Base-by-base conservation (phyloP, 2,329 filamentous ascomycete genomes). In the Hymenoscyphus linearis region DNA sequence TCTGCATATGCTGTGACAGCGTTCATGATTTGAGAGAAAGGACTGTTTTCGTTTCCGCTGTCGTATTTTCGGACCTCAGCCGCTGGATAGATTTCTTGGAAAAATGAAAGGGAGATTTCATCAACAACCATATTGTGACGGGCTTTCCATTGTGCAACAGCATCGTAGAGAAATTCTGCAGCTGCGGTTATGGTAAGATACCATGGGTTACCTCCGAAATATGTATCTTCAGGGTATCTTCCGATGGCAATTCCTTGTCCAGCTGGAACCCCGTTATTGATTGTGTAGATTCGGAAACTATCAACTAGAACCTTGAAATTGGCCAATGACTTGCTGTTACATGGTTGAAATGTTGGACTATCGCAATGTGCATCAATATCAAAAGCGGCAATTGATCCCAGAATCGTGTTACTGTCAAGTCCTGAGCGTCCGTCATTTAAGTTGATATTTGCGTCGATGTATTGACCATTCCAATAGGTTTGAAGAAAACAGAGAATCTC, bases 121-220 rank as follows among this genome's bases (percentile, higher is more conserved):
- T 85, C 87, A 52, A 93, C 82, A 1, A 79, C 80, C 66, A 95
- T 79, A 12, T 79, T 85, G 1, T 85, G 85, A 14, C 79, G 74
- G 27, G 78, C 75, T 67, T 85, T 79, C 88, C 88, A 93, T 65
- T 89, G 85, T 61, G 87, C 86, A 1, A 91, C 71, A 0, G 90
- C 87, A 67, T 89, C 86, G 73, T 92, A 93, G 7, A 95, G 82
- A 71, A 90, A 87, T 74, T 95, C 90, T 2, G 90, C 90, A 0
- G 89, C 89, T 1, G 87, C 89, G 27, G 90, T 80, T 0, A 88
- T 93, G 68, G 82, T 82, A 9, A 93, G 80, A 67, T 91, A 89
- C 90, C 90, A 93, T 3, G 90, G 90, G 73, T 95, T 91, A 2
- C 89, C 90, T 62, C 84, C 84, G 73, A 87, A 88, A 75, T 93